Percentiles rank a stretch among this genome's conserved stretches.
These are phyloP conservation scores for Boletus coccyginus DNA, from an alignment of 768 basidiomycete genomes.

Conservation along the genomic window DNA sequence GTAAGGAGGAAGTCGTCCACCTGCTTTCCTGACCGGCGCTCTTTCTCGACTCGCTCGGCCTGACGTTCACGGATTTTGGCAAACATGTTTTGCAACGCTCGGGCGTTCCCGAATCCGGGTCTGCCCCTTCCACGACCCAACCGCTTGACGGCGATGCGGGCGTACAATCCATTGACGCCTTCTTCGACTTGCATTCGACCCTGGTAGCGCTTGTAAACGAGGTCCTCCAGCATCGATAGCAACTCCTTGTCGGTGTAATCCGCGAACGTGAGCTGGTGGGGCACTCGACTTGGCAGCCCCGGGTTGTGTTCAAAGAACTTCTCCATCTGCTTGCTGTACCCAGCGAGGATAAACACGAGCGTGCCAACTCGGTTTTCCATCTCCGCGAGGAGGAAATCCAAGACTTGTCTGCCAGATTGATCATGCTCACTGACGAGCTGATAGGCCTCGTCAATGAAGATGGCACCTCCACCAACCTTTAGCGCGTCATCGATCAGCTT, in stretches of 20 bases:
- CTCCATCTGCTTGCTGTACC: conserved; percentile 73
- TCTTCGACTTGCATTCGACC: conserved; percentile 57
- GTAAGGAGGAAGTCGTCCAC: conserved; percentile 53
- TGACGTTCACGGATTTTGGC: conserved; percentile 50
- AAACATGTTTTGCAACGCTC: conserved; percentile 56
- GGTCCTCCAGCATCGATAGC: conserved; percentile 48
- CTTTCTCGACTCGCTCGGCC: conserved; percentile 44
- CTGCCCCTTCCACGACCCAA: conserved; percentile 58
- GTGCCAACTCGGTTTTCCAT: conserved; percentile 71
- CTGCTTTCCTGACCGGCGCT: conserved; percentile 38
- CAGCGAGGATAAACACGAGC: conserved; percentile 69
- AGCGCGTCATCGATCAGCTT: conserved; percentile 50
- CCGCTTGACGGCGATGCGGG: conserved; percentile 55
- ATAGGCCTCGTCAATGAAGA: conserved; percentile 77
- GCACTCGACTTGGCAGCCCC: conserved; percentile 64
- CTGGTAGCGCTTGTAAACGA: conserved; percentile 43
- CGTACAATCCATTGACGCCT: conserved; percentile 53
- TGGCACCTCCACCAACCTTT: conserved; percentile 57
- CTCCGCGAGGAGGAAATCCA: conserved; percentile 70
- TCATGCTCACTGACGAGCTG: conserved; percentile 55
- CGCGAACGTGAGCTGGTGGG: conserved; percentile 53
- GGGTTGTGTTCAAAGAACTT: conserved; percentile 78
- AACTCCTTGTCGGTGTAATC: conserved; percentile 64
- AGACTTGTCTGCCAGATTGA: conserved; percentile 50
- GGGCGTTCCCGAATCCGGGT: conserved; percentile 68